Evolutionary conservation across 768 basidiomycete genomes (phyloP).

Genomic region (Phylloporus rhodoxanthus): DNA sequence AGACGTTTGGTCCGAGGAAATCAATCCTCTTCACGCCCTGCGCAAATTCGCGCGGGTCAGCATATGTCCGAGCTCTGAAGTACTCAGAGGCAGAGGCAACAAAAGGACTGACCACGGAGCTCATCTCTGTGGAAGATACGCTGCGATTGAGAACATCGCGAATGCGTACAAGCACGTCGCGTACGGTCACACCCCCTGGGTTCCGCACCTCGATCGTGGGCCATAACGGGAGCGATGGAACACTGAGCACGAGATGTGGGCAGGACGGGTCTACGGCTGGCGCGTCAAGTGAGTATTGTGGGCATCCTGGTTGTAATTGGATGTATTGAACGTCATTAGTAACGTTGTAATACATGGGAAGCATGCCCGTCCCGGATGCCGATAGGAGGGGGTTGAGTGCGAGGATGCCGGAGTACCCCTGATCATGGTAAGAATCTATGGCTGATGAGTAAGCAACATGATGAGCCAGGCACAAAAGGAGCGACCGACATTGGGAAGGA

Average conservation of each 20-base stretch:
- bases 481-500: constrained; percentile 15
- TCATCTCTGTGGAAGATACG: constrained; percentile 24
- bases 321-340: constrained; percentile 22
- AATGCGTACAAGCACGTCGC: constrained; percentile 26
- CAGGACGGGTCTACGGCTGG: constrained; percentile 22
- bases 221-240: constrained; percentile 25
- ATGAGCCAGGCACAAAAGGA: neutral
- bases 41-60: constrained; percentile 32
- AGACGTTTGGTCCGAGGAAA: constrained; percentile 29
- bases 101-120: constrained; percentile 18
- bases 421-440: constrained; percentile 12
- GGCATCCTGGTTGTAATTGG: constrained; percentile 16
- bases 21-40: constrained; percentile 39
- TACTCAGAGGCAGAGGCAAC: constrained; percentile 22
- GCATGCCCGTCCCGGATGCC: constrained; percentile 15
- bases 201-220: constrained; percentile 29
- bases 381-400: constrained; percentile 25
- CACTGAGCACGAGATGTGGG: constrained; percentile 13
- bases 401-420: constrained; percentile 13
- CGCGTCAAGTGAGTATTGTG: constrained; percentile 12
- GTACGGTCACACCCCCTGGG: constrained; percentile 21
- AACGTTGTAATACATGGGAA: constrained; percentile 23
- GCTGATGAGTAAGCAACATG: neutral
- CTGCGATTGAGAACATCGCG: constrained; percentile 24
- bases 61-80: constrained; percentile 23